Base-by-base conservation (phyloP, 192 early-diverging fungal genomes). In the Umbelopsis isabellina region DNA sequence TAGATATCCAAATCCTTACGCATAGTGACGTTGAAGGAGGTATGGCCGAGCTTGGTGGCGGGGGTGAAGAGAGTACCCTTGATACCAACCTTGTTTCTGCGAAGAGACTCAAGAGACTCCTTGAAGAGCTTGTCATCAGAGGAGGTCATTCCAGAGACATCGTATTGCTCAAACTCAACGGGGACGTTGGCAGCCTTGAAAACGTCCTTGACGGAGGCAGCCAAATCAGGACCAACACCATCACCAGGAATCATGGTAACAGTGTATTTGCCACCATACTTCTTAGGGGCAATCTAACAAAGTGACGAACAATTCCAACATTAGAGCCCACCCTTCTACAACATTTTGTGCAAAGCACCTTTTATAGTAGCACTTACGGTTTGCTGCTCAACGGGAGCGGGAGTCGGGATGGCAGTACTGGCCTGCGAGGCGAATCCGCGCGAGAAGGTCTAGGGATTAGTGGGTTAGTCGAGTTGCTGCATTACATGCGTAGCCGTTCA, bases 1-100 rank as follows among this genome's bases (percentile, higher is more conserved):
- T 95, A 99, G 79, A 99, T 97, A 82, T 99, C 97, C 55, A 99
- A 83, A 74, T 99, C 95, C 87, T 95, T 97, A 79, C 97, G 90
- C 88, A 99, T 88, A 53, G 92, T 87, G 58, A 95, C 97, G 86
- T 99, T 99, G 87, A 96, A 92, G 71, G 95, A 97, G 67, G 91
- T 90, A 90, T 97, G 94, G 47, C 95, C 97, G 48, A 84, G 77
- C 50, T 85, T 87, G 52, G 89, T 86, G 53, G 92, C 89, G 58
- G 97, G 97, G 49, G 97, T 99, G 83, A 90, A 92, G 27, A 93
- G 75, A 68, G 86, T 91, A 85, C 97, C 97, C 91, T 99, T 99
- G 50, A 99, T 88, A 45, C 95, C 95, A 20, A 99, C 92, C 90
- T 95, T 96, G 90, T 98, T 98, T 77, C 95, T 88, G 27, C 88